These are phyloP conservation scores for Striga asiatica DNA, from an alignment of 257 asterid species.

Conservation along the genomic window DNA sequence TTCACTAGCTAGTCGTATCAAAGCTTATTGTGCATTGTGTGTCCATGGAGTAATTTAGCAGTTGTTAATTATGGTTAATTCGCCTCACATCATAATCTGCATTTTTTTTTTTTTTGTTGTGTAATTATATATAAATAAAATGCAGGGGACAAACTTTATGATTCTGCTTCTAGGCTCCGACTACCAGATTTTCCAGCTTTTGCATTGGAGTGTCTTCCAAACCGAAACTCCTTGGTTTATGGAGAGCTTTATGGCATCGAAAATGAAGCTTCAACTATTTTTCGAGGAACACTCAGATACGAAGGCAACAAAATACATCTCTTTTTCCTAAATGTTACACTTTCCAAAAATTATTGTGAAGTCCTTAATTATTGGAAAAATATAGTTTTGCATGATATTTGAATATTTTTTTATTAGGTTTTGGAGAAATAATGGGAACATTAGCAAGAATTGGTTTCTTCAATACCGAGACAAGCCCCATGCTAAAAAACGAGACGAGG, in stretches of 20 bases:
- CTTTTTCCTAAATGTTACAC: too few species aligned
- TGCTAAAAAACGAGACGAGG: conserved; percentile 36
- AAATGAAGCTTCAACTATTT: conserved; percentile 76
- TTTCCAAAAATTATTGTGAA: neutral
- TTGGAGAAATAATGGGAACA: conserved; percentile 78
- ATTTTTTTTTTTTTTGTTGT: neutral
- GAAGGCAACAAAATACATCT: conserved; percentile 63
- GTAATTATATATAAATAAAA: conserved; percentile 1
- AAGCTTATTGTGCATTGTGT: too few species aligned
- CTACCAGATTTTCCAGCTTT: conserved; percentile 79
- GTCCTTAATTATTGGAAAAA: too few species aligned
- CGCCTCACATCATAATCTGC: neutral
- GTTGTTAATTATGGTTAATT: too few species aligned
- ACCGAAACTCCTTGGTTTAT: conserved; percentile 73
- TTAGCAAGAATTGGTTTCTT: conserved; percentile 77
- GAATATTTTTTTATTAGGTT: conserved; percentile 33
- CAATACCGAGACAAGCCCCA: conserved; percentile 31
- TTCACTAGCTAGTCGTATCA: too few species aligned
- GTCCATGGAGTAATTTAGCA: too few species aligned
- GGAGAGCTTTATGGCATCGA: conserved; percentile 77
- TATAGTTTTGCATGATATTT: neutral
- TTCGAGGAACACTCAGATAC: conserved; percentile 89
- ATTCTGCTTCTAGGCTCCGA: conserved; percentile 70
- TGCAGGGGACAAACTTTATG: conserved; percentile 80
- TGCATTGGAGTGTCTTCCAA: conserved; percentile 94